Evolutionary conservation across 306 rosid genomes (phyloP).

Genomic region (Cercis canadensis): DNA sequence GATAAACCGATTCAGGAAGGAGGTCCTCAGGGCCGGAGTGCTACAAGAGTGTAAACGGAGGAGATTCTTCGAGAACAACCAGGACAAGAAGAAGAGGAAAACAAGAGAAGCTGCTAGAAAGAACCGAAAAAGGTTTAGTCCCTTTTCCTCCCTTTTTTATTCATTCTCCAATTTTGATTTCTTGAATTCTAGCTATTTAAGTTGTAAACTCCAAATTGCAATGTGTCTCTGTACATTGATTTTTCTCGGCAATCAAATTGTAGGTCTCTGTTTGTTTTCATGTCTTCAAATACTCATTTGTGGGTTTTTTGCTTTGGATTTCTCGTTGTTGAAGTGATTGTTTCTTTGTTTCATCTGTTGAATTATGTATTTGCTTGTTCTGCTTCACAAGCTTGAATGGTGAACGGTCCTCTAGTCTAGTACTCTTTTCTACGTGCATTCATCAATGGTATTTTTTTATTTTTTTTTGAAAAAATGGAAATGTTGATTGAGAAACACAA

Average conservation of each 20-base stretch:
- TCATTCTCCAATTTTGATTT: not conserved
- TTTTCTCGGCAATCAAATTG: not conserved
- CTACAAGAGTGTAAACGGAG: conserved; percentile 73
- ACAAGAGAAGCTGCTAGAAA: conserved; percentile 73
- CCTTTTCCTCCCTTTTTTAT: not conserved
- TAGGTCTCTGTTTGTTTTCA: not conserved
- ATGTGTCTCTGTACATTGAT: not conserved
- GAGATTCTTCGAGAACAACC: conserved; percentile 66
- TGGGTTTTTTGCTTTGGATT: too few species aligned
- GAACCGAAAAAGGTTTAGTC: conserved; percentile 58
- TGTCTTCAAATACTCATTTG: not conserved
- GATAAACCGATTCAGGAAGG: conserved; percentile 61
- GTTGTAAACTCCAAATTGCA: not conserved
- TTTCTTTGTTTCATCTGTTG: not conserved
- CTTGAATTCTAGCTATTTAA: not conserved
- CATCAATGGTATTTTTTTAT: too few species aligned
- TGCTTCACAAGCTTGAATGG: conserved; percentile 7
- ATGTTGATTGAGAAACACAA: not conserved
- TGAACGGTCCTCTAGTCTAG: not conserved
- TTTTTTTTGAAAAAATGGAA: not conserved
- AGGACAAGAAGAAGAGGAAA: conserved; percentile 71
- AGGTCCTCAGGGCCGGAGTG: conserved; percentile 74
- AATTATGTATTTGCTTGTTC: not conserved
- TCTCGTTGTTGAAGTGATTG: not conserved
- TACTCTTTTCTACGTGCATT: not conserved